These are phyloP conservation scores for Leishmania braziliensis DNA, from an alignment of 208 protist genomes.

Conservation along the genomic window DNA sequence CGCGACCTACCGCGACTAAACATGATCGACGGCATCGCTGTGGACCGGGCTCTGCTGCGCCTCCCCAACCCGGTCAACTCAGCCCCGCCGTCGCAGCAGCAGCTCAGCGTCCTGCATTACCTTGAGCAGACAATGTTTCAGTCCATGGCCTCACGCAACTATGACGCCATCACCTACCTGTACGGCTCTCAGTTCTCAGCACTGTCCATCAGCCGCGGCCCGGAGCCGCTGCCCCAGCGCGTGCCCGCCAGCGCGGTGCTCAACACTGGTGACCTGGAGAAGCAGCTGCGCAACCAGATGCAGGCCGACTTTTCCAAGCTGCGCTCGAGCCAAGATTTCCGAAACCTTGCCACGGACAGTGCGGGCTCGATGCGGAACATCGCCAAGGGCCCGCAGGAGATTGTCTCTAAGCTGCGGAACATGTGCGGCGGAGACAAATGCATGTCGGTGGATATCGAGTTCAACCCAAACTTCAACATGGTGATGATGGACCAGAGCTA, in stretches of 20 bases:
- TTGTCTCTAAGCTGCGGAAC: constrained; percentile 39
- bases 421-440: constrained; percentile 52
- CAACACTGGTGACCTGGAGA: constrained; percentile 54
- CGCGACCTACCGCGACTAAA: constrained; percentile 52
- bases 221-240: constrained; percentile 58
- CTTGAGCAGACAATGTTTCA: constrained; percentile 36
- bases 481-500: constrained; percentile 37
- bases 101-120: constrained; percentile 37
- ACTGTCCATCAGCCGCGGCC: constrained; percentile 53
- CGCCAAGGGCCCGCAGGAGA: constrained; percentile 48
- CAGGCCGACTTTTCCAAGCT: constrained; percentile 47
- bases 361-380: constrained; percentile 52
- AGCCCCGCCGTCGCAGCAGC: constrained; percentile 21
- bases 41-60: constrained; percentile 54
- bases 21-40: constrained; percentile 60
- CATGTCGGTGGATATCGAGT: constrained; percentile 45
- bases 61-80: constrained; percentile 77
- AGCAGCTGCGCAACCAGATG: constrained; percentile 59
- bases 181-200: constrained; percentile 35
- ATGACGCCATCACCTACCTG: constrained; percentile 21
- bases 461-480: constrained; percentile 78
- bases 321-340: constrained; percentile 48
- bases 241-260: constrained; percentile 48
- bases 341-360: constrained; percentile 72
- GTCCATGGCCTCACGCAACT: constrained; percentile 28